Conservation (phyloP, 2,329 filamentous ascomycete species). For the Dactylellina leptospora region DNA sequence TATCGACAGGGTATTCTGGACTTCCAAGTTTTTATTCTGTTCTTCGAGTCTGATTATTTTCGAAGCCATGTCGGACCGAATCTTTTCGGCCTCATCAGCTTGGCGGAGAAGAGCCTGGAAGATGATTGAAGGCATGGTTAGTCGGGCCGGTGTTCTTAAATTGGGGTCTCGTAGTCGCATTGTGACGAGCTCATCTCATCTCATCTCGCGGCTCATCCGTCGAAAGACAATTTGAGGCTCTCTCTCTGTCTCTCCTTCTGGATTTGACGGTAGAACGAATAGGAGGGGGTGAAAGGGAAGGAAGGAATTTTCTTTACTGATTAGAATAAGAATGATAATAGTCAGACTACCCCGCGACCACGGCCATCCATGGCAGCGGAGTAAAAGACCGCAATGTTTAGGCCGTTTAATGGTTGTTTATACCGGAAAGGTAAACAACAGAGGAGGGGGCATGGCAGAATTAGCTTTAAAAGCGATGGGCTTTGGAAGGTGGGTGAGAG, state of each 20-base stretch:
- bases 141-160: constrained; percentile 37
- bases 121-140: constrained; percentile 39
- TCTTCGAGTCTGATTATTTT: constrained; percentile 79
- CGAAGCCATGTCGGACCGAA: constrained; percentile 75
- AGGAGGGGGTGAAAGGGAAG: not conserved
- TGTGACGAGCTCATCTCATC: constrained; percentile 52
- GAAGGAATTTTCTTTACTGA: constrained; percentile 47
- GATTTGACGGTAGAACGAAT: constrained; percentile 5
- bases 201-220: constrained; percentile 37
- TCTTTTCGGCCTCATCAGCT: constrained; percentile 88
- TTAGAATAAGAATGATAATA: constrained; percentile 29
- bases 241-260: constrained; percentile 39
- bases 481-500: constrained; percentile 28
- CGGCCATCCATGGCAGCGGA: constrained; percentile 47
- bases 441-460: constrained; percentile 18
- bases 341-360: constrained; percentile 41
- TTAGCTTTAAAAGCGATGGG: constrained; percentile 30
- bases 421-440: constrained; percentile 42
- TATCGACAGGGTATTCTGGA: constrained; percentile 77
- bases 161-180: constrained; percentile 41
- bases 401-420: constrained; percentile 34
- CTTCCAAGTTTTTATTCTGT: constrained; percentile 77
- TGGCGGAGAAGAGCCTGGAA: constrained; percentile 84
- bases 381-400: constrained; percentile 31
- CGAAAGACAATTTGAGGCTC: constrained; percentile 9